Evolutionary conservation across 768 basidiomycete genomes (phyloP).

Genomic region (Xerocomus potaroensis): DNA sequence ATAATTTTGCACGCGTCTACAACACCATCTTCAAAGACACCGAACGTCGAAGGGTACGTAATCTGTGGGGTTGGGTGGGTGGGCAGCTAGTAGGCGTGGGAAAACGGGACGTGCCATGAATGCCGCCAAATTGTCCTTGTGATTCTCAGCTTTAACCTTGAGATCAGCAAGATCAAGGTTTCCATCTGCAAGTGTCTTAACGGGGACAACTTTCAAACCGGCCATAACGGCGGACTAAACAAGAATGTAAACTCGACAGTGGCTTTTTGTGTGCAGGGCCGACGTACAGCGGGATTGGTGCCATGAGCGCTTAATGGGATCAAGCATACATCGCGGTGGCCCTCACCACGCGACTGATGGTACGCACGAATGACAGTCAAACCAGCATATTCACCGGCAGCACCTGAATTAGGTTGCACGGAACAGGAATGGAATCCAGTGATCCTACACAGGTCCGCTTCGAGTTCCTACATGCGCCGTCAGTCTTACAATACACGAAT

Average conservation of each 20-base stretch:
- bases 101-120: slow-evolving; percentile 69
- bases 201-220: slow-evolving; percentile 92
- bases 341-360: slow-evolving; percentile 83
- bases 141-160: slow-evolving; percentile 78
- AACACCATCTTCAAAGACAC: slow-evolving; percentile 94
- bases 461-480: slow-evolving; percentile 66
- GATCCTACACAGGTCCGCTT: slow-evolving; percentile 84
- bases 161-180: slow-evolving; percentile 88
- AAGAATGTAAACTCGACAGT: slow-evolving; percentile 13
- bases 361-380: slow-evolving; percentile 91
- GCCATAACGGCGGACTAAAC: slow-evolving; percentile 94
- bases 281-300: slow-evolving; percentile 90
- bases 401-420: slow-evolving; percentile 98
- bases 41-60: slow-evolving; percentile 96
- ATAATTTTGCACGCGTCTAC: slow-evolving; percentile 88
- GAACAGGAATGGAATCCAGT: slow-evolving; percentile 97
- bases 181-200: slow-evolving; percentile 85
- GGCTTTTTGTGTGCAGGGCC: neutral
- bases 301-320: slow-evolving; percentile 97
- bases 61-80: slow-evolving; percentile 47
- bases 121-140: slow-evolving; percentile 89
- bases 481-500: neutral
- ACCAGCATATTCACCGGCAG: slow-evolving; percentile 97
- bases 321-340: slow-evolving; percentile 83
- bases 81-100: slow-evolving; percentile 4